phyloP scores from a whole-genome alignment of 805 yeast genomes.

The Kluyveromyces lactis region DNA sequence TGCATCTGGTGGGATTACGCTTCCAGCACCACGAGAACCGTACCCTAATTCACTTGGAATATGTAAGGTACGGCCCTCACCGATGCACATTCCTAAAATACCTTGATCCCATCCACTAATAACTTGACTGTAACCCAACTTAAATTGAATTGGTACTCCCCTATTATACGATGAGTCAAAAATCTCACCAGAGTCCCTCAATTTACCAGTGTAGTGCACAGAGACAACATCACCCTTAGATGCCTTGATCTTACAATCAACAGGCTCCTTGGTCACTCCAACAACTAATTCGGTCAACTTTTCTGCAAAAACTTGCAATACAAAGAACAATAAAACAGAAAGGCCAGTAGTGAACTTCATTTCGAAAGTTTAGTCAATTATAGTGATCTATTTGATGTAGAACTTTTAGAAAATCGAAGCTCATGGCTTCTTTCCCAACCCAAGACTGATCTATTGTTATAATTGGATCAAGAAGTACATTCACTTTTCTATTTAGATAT shows the following conservation, averaged over 20 bases:
- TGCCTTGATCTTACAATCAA: constrained; percentile 51
- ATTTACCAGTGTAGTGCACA: constrained; percentile 73
- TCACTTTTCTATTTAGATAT: no score
- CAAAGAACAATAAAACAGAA: constrained; percentile 3
- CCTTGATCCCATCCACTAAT: constrained; percentile 93
- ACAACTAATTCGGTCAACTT: constrained; percentile 22
- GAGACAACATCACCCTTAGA: constrained; percentile 56
- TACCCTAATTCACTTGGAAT: constrained; percentile 77
- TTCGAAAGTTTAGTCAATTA: no score
- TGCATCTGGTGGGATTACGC: constrained; percentile 71
- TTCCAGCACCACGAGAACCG: constrained; percentile 69
- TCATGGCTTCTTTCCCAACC: no score
- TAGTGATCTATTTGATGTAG: no score
- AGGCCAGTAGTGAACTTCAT: background rate
- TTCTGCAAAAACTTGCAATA: constrained; percentile 13
- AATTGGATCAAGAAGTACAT: no score
- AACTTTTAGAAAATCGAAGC: no score
- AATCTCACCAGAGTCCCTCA: constrained; percentile 51
- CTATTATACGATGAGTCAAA: constrained; percentile 70
- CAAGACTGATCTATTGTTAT: no score
- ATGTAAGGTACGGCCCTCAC: constrained; percentile 70
- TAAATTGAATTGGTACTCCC: constrained; percentile 59
- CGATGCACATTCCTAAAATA: constrained; percentile 72
- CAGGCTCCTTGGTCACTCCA: constrained; percentile 42
- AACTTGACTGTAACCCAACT: constrained; percentile 72